Evolutionary conservation across 2,329 filamentous ascomycete species (phyloP).

Genomic region (Fusarium sp.): DNA sequence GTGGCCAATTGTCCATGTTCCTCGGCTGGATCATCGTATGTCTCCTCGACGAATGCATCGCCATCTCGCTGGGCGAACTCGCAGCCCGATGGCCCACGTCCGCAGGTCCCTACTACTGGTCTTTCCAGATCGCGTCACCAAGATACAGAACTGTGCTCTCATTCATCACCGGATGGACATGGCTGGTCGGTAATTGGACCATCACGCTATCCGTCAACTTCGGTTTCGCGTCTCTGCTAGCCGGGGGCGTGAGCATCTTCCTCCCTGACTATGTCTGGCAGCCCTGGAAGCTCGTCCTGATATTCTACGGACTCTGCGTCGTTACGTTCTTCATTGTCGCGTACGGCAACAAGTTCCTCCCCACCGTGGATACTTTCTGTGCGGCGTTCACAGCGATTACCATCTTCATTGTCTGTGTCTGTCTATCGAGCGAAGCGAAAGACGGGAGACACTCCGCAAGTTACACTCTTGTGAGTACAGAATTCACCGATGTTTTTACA

Average conservation of each 20-base stretch:
- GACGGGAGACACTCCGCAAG: slow-evolving; percentile 68
- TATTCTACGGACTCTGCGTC: slow-evolving; percentile 76
- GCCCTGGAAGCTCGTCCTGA: slow-evolving; percentile 79
- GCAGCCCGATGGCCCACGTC: slow-evolving; percentile 73
- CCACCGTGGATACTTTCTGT: slow-evolving; percentile 79
- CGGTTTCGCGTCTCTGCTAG: slow-evolving; percentile 75
- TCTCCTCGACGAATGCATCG: slow-evolving; percentile 78
- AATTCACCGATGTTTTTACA: fast-evolving
- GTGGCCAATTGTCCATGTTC: slow-evolving; percentile 65
- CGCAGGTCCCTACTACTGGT: slow-evolving; percentile 80
- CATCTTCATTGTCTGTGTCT: slow-evolving; percentile 70
- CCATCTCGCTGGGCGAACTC: slow-evolving; percentile 79
- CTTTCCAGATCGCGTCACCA: slow-evolving; percentile 73
- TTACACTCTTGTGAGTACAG: slow-evolving; percentile 41
- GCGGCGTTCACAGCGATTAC: slow-evolving; percentile 76
- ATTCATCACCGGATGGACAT: slow-evolving; percentile 81
- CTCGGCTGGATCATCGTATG: slow-evolving; percentile 76
- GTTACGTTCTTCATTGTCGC: slow-evolving; percentile 76
- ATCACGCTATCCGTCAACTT: slow-evolving; percentile 78
- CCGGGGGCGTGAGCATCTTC: slow-evolving; percentile 74
- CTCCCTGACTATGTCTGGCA: slow-evolving; percentile 69
- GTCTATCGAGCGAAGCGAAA: slow-evolving; percentile 72
- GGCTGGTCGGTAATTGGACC: slow-evolving; percentile 78
- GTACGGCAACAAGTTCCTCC: slow-evolving; percentile 69
- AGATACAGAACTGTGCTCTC: slow-evolving; percentile 72